A percentile compares a stretch with the other conserved stretches of the same genome.
Conservation (phyloP, 805 yeast species). For the Nakazawaea laoshanensis region DNA sequence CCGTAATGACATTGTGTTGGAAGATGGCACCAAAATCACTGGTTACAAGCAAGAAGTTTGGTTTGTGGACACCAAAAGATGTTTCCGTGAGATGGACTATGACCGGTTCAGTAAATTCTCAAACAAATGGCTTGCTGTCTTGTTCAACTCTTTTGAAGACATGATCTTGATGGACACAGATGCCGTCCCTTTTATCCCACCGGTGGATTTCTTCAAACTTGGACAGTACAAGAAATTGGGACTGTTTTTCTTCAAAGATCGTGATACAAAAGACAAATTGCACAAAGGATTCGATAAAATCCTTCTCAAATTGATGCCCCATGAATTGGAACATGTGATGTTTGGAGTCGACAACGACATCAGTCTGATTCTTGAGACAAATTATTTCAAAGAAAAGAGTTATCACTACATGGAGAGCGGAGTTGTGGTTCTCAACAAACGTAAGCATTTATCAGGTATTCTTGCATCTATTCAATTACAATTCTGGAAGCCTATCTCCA, state of each 20-base stretch:
- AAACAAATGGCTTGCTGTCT: constrained; percentile 44
- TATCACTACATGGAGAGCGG: constrained; percentile 44
- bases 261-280: constrained; percentile 23
- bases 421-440: constrained; percentile 35
- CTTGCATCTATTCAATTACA: constrained; percentile 35
- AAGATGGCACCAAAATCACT: constrained; percentile 13
- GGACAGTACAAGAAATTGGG: constrained; percentile 26
- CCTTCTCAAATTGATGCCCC: constrained; percentile 38
- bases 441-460: constrained; percentile 40
- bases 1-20: constrained; percentile 15
- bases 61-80: constrained; percentile 24
- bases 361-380: constrained; percentile 26
- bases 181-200: constrained; percentile 29
- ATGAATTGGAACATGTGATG: constrained; percentile 5
- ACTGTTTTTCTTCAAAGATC: constrained; percentile 42
- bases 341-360: constrained; percentile 23
- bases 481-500: constrained; percentile 31
- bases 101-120: constrained; percentile 21
- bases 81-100: constrained; percentile 18
- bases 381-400: constrained; percentile 29
- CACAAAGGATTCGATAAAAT: constrained; percentile 31
- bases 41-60: constrained; percentile 20
- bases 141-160: constrained; percentile 52
- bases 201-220: constrained; percentile 27
- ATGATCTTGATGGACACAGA: constrained; percentile 48